A percentile compares a stretch with the other conserved stretches of the same genome.
phyloP scores from a whole-genome alignment of 257 asterid genomes.

The Plantago ovata region DNA sequence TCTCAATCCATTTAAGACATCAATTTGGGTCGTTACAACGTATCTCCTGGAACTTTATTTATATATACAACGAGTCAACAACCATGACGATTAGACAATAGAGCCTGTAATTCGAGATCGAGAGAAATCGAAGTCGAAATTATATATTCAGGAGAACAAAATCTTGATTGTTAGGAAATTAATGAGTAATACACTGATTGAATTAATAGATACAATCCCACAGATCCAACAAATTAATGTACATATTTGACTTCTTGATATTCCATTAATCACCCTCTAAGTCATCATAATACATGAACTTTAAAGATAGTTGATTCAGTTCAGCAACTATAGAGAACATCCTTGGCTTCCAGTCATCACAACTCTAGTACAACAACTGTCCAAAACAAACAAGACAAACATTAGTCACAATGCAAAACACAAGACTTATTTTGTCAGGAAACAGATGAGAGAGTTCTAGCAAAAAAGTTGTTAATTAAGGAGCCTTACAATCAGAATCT shows the following conservation, averaged over 20 bases:
- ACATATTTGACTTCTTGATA: slow-evolving; percentile 12
- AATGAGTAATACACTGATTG: not conserved
- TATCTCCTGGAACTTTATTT: no score
- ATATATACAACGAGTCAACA: no score
- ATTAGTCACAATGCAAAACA: not conserved
- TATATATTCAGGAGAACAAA: not conserved
- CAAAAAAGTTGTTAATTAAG: no score
- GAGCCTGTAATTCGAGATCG: no score
- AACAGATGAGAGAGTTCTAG: no score
- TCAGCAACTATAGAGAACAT: not conserved
- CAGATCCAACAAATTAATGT: slow-evolving; percentile 7
- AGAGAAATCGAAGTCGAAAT: no score
- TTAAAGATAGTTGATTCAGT: slow-evolving; percentile 1
- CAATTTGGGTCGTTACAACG: no score
- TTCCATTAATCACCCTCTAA: not conserved
- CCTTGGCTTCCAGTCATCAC: slow-evolving; percentile 27
- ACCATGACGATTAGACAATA: no score
- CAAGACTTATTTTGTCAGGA: not conserved
- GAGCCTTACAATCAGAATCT: slow-evolving; percentile 69
- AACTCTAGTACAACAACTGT: slow-evolving; percentile 82
- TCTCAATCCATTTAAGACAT: no score
- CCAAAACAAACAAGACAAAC: not conserved
- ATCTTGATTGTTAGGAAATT: slow-evolving; percentile 11
- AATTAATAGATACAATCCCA: slow-evolving; percentile 19
- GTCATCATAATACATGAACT: slow-evolving; percentile 6